Percentiles rank a stretch among this genome's conserved stretches.
Conservation (phyloP, 129 eudicot genomes). For the Escallonia herrerae region DNA sequence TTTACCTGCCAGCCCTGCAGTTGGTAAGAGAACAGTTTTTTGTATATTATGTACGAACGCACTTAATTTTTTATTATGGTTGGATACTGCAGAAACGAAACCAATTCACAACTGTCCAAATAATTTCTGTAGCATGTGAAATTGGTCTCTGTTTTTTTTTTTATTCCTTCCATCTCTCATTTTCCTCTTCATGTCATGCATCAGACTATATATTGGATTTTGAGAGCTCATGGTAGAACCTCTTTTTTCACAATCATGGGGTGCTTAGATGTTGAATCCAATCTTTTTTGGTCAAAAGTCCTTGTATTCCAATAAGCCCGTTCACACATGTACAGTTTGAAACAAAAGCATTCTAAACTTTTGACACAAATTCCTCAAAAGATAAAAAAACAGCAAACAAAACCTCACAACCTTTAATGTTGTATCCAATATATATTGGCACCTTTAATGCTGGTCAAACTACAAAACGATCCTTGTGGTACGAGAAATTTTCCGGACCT, state of each 20-base stretch:
- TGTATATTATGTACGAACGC: background rate
- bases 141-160: background rate
- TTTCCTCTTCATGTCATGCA: background rate
- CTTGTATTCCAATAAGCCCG: too few relatives aligned
- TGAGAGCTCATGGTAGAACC: background rate
- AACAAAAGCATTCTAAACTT: too few relatives aligned
- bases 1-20: slow-evolving; percentile 29
- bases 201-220: background rate
- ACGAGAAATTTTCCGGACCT: too few relatives aligned
- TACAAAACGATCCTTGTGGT: too few relatives aligned
- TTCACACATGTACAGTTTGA: too few relatives aligned
- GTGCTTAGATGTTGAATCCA: background rate
- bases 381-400: too few relatives aligned
- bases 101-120: background rate
- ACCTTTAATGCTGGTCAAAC: too few relatives aligned
- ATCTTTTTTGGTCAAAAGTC: too few relatives aligned
- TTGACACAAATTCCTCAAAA: too few relatives aligned
- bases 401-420: too few relatives aligned
- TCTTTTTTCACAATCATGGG: background rate
- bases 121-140: too few relatives aligned
- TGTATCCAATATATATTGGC: too few relatives aligned
- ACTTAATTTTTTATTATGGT: background rate
- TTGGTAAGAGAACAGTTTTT: slow-evolving; percentile 33
- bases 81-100: background rate
- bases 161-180: background rate